Evolutionary conservation across 73 alveolate species (phyloP), one percentile per base, ranked within the genome.

Genomic region (Blepharisma stoltei): DNA sequence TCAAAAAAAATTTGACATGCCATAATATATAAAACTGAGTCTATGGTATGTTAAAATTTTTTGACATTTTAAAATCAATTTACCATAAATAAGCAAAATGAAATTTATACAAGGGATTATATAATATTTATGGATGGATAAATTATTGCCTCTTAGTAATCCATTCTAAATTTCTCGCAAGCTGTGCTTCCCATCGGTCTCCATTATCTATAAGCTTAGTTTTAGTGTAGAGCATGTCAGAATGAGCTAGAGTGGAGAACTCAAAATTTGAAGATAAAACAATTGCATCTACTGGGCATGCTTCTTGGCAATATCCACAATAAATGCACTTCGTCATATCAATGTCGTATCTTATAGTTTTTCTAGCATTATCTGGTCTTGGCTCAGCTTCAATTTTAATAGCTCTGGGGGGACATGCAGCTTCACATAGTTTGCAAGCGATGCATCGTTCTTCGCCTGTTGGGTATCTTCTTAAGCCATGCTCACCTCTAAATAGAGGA

Each of bases 221-320:
- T 88, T 92, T 92, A 49, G 91, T 94, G 75, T 92, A 92, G 53
- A 89, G 78, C 68, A 92, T 71, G 48, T 89, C 97, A 54, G 83
- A 93, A 66, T 92, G 97, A 60, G 53, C 75, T 76, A 27, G 60
- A 45, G 97, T 83, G 43, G 96, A 75, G 46, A 80, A 86, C 81
- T 92, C 97, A 77, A 80, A 89, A 82, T 92, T 92, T 23, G 93
- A 87, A 9, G 91, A 88, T 90, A 83, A 54, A 11, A 92, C 98
- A 71, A 92, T 92, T 7, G 98, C 98, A 83, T 92, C 98, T 38
- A 92, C 98, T 27, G 98, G 98, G 87, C 98, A 92, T 44, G 98
- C 96, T 75, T 92, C 98, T 76, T 89, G 83, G 48, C 98, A 92
- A 78, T 86, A 85, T 46, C 98, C 98, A 83, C 98, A 92, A 82